Conservation (phyloP, 768 basidiomycete genomes). For the Lyophyllum atratum region DNA sequence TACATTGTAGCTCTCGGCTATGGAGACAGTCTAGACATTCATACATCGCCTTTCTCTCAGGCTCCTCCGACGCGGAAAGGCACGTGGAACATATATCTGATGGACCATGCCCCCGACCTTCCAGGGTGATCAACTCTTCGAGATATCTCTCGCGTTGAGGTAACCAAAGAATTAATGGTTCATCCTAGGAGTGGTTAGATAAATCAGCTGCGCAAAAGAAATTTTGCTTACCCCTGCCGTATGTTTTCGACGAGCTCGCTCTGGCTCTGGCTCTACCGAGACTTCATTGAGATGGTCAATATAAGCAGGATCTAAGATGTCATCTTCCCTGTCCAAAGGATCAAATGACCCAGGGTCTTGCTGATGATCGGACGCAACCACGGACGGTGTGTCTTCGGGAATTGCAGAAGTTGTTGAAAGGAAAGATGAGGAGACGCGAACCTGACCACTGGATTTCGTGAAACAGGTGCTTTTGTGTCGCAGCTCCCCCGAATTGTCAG, state of each 20-base stretch:
- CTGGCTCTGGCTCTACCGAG: neutral
- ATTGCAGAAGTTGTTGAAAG: neutral
- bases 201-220: neutral
- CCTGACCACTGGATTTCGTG: neutral
- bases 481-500: neutral
- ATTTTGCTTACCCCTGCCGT: constrained; percentile 3
- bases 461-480: neutral
- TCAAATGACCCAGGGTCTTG: neutral
- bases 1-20: neutral
- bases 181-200: neutral
- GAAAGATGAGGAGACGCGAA: neutral
- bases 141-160: constrained; percentile 1
- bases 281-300: constrained; percentile 2
- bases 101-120: neutral
- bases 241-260: neutral
- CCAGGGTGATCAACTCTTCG: constrained; percentile 5
- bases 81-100: neutral
- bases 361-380: neutral
- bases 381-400: neutral
- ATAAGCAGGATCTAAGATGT: constrained; percentile 1
- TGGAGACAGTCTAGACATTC: constrained; percentile 6
- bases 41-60: neutral
- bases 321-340: neutral
- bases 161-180: constrained; percentile 7
- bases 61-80: neutral